These are phyloP conservation scores for Kodamaea sagamina DNA, from an alignment of 805 yeast species.

Conservation along the genomic window DNA sequence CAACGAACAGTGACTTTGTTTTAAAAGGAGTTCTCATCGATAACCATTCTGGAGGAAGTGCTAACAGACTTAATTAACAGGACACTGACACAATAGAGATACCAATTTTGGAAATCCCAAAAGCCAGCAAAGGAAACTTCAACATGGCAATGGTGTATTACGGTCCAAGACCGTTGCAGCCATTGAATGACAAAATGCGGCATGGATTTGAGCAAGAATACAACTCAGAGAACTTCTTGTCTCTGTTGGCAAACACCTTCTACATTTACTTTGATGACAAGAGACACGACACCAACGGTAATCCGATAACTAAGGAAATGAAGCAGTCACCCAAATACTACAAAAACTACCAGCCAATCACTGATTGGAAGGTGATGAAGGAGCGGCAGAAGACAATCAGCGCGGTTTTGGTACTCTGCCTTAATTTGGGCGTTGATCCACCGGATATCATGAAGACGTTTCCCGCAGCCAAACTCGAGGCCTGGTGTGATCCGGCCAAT, in stretches of 20 bases:
- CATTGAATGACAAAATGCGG: conserved; percentile 56
- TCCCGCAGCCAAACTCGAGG: conserved; percentile 88
- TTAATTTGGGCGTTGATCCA: conserved; percentile 94
- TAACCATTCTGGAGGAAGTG: no score
- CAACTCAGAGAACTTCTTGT: conserved; percentile 56
- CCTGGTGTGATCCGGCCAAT: conserved; percentile 88
- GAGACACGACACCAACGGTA: conserved; percentile 87
- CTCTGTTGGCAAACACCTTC: conserved; percentile 63
- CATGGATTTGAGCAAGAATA: conserved; percentile 69
- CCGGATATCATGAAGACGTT: conserved; percentile 93
- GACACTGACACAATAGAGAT: no score
- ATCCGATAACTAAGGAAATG: conserved; percentile 64
- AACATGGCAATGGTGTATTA: conserved; percentile 20
- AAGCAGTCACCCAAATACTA: conserved; percentile 39
- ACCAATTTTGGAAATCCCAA: no score
- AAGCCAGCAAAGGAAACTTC: no score
- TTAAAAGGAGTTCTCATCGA: no score
- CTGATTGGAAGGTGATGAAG: conserved; percentile 89
- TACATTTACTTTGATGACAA: conserved; percentile 88
- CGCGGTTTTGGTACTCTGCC: conserved; percentile 88
- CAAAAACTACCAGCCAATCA: conserved; percentile 65
- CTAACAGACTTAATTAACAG: no score
- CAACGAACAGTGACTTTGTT: no score
- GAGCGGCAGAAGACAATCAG: conserved; percentile 91
- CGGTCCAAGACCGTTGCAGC: conserved; percentile 44